Evolutionary conservation across 2,329 filamentous ascomycete species (phyloP).

Genomic region (Colletotrichum kahawae): DNA sequence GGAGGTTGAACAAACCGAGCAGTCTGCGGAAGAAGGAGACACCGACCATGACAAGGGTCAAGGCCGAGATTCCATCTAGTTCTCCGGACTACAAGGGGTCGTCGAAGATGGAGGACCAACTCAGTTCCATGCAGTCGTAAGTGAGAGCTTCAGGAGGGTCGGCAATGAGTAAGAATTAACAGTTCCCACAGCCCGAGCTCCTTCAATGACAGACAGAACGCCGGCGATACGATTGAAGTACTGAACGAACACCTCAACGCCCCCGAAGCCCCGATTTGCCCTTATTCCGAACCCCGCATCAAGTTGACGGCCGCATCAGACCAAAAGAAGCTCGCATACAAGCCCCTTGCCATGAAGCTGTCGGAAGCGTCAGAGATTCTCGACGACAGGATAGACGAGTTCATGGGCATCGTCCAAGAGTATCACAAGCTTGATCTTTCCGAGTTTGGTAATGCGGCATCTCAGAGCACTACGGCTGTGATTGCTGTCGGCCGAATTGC

Average conservation of each 20-base stretch:
- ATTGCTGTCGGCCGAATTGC: constrained; percentile 92
- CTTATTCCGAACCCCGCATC: constrained; percentile 77
- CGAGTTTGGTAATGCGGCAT: constrained; percentile 86
- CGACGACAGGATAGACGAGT: constrained; percentile 94
- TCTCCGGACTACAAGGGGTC: constrained; percentile 47
- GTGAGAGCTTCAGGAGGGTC: constrained; percentile 17
- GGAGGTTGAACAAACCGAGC: constrained; percentile 26
- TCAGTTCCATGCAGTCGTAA: constrained; percentile 44
- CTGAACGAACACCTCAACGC: constrained; percentile 77
- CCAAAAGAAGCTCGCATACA: constrained; percentile 88
- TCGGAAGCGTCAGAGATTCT: constrained; percentile 92
- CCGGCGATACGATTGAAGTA: constrained; percentile 82
- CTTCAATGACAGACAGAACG: constrained; percentile 78
- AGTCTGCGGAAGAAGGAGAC: constrained; percentile 47
- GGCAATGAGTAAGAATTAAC: neutral
- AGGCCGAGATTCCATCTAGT: constrained; percentile 47
- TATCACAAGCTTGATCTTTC: constrained; percentile 78
- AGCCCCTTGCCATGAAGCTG: constrained; percentile 92
- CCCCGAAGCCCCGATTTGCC: constrained; percentile 72
- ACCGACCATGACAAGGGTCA: constrained; percentile 51
- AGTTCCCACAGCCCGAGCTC: constrained; percentile 53
- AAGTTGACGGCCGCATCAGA: constrained; percentile 87
- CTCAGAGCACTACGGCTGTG: constrained; percentile 83
- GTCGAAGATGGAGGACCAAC: constrained; percentile 44
- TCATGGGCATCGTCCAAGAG: constrained; percentile 74